Conservation (phyloP, 2,329 filamentous ascomycete species). For the Westerdykella ornata region DNA sequence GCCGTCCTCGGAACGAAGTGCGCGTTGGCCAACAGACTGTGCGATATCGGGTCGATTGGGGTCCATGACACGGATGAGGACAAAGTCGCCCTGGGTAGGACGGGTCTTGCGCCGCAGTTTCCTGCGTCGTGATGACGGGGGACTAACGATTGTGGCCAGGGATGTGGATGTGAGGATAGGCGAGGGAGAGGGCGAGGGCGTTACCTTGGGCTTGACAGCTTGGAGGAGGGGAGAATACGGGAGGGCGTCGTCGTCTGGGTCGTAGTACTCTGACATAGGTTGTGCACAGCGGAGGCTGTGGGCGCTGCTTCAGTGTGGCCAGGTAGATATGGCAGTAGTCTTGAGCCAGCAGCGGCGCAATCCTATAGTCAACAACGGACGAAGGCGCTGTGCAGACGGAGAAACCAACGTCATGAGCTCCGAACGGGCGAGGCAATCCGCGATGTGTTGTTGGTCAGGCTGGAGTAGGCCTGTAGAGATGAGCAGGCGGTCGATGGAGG, state of each 20-base stretch:
- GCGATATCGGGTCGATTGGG: constrained; percentile 62
- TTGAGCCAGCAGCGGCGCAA: too few relatives aligned
- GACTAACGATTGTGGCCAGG: constrained; percentile 32
- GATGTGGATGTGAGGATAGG: constrained; percentile 26
- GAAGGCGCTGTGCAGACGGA: too few relatives aligned
- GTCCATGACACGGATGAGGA: constrained; percentile 60
- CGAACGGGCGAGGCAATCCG: too few relatives aligned
- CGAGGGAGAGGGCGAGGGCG: constrained; percentile 48
- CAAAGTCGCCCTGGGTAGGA: constrained; percentile 57
- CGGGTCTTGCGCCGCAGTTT: constrained; percentile 45
- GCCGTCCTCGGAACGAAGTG: constrained; percentile 42
- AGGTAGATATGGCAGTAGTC: not conserved
- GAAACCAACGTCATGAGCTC: too few relatives aligned
- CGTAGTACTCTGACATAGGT: constrained; percentile 38
- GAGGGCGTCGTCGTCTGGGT: constrained; percentile 46
- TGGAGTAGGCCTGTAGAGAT: constrained; percentile 9
- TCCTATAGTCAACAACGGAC: too few relatives aligned
- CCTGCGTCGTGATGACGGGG: constrained; percentile 43
- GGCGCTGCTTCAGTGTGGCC: not conserved
- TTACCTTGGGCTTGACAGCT: constrained; percentile 41
- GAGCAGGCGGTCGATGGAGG: constrained; percentile 8
- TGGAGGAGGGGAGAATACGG: constrained; percentile 39
- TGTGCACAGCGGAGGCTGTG: constrained; percentile 15
- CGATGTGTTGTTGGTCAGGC: not conserved
- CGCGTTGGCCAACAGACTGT: constrained; percentile 47